Evolutionary conservation across 495 filamentous ascomycete genomes (phyloP), one percentile per base, ranked within the genome.

Genomic region (Neurospora cerealis): DNA sequence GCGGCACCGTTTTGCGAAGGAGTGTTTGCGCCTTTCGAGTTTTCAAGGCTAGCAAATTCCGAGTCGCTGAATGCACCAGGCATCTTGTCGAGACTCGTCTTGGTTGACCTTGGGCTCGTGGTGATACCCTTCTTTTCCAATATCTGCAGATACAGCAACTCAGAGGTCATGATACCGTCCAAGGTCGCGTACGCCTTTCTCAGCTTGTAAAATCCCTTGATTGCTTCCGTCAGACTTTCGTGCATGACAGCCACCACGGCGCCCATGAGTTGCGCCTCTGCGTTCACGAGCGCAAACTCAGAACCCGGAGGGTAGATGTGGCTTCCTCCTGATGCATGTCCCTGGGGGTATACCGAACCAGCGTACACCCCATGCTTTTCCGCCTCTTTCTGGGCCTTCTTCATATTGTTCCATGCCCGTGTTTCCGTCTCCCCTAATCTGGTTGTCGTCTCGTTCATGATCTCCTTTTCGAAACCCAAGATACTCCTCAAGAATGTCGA

Each of bases 131-230:
- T 34, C 13, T 69, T 70, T 21, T 74, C 17, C 24, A 75, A 21
- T 28, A 75, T 77, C n/a, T 79, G 79, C 36, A 88, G 39, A 71
- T 85, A 85, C 17, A 80, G 80, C 4, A 73, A 74, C 75, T 89
- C 86, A 5, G 85, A 77, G 48, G 83, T 75, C 77, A 88, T 82
- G 73, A 99, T 92, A 6, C 86, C 87, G 79, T 97, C 91, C 21
- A 99, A 84, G 5, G 95, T 92, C 34, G 92, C 84, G 78, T 92
- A 98, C 7, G 96, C 96, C 77, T 95, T 97, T 74, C 96, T 87
- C 79, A 99, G 80, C 80, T 95, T 96, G 80, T 97, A 97, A 76
- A 98, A 97, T 1, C 93, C 93, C 81, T 91, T 93, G 78, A 99
- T 88, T 66, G 90, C 93, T 76, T 98, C 96, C 0, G 95, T 96